Percentiles rank a stretch among this genome's conserved stretches.
phyloP scores from a whole-genome alignment of 2,329 filamentous ascomycete species.

The Penicillium frequentans region DNA sequence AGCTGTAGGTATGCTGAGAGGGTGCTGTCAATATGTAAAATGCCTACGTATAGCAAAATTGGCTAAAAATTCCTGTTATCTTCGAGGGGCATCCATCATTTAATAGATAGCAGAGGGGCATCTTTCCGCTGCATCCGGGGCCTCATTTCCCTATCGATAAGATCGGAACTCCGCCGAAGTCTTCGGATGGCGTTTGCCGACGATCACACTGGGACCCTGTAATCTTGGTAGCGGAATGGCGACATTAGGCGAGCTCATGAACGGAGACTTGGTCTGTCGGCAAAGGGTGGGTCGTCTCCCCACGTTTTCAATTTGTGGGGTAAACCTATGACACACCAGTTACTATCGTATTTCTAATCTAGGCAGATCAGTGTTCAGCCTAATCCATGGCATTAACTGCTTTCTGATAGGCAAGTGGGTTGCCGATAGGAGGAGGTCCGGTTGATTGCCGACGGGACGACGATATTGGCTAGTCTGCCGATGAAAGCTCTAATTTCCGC shows the following conservation, averaged over 20 bases:
- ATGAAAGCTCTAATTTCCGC: conserved; percentile 10
- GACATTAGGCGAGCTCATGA: background rate
- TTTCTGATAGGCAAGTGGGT: conserved; percentile 7
- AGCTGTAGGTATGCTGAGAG: background rate
- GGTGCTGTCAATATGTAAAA: background rate
- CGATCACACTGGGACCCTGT: background rate
- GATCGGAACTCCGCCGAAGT: background rate
- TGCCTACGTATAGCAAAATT: background rate
- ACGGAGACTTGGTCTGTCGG: conserved; percentile 1
- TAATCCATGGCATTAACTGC: background rate
- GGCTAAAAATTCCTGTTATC: background rate
- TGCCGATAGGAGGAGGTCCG: conserved; percentile 8
- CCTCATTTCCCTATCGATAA: background rate
- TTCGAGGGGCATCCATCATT: background rate
- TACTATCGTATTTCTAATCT: background rate
- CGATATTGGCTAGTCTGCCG: conserved; percentile 18
- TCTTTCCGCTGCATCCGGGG: background rate
- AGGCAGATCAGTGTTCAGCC: background rate
- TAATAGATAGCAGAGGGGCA: background rate
- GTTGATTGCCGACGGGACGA: conserved; percentile 15
- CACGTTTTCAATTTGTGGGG: conserved; percentile 21
- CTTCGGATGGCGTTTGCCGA: background rate
- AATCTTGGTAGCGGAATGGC: conserved; percentile 1
- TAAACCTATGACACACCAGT: conserved; percentile 7
- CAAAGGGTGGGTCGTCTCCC: conserved; percentile 17